Conservation (phyloP, 257 asterid genomes). For the Lantana camara region DNA sequence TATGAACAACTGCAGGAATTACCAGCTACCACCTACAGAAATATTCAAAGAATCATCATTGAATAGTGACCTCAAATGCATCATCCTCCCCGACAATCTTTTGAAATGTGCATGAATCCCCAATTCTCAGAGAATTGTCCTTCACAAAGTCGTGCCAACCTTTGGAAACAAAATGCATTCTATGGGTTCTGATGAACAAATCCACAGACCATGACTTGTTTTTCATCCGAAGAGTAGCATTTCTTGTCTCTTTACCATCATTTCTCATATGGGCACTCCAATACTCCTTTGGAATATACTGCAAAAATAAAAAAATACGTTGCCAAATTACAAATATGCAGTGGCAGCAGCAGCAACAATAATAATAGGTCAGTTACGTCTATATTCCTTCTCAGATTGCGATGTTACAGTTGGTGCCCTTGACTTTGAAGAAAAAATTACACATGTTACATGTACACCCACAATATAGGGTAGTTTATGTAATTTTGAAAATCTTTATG, state of each 20-base stretch:
- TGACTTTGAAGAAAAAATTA: no score
- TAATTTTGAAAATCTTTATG: no score
- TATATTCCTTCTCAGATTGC: no score
- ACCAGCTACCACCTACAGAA: no score
- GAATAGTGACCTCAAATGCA: slow-evolving; percentile 23
- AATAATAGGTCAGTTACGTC: no score
- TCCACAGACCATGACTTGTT: slow-evolving; percentile 22
- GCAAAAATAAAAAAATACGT: background rate
- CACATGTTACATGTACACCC: no score
- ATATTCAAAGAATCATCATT: background rate
- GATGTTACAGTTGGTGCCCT: no score
- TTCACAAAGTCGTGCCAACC: slow-evolving; percentile 12
- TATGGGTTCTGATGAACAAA: background rate
- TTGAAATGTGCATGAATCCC: slow-evolving; percentile 29
- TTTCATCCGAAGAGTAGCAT: slow-evolving; percentile 17
- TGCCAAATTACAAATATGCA: background rate
- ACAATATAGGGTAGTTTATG: no score
- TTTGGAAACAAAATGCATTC: background rate
- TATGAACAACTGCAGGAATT: no score
- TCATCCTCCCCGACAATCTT: slow-evolving; percentile 13
- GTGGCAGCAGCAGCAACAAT: no score
- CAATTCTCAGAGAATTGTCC: slow-evolving; percentile 24
- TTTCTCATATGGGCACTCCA: background rate
- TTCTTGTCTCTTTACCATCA: background rate
- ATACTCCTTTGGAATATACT: slow-evolving; percentile 25